Evolutionary conservation across 1,284 basidiomycete species (phyloP), one percentile per base, ranked within the genome.

Genomic region (Rhodotorula mucilaginosa): DNA sequence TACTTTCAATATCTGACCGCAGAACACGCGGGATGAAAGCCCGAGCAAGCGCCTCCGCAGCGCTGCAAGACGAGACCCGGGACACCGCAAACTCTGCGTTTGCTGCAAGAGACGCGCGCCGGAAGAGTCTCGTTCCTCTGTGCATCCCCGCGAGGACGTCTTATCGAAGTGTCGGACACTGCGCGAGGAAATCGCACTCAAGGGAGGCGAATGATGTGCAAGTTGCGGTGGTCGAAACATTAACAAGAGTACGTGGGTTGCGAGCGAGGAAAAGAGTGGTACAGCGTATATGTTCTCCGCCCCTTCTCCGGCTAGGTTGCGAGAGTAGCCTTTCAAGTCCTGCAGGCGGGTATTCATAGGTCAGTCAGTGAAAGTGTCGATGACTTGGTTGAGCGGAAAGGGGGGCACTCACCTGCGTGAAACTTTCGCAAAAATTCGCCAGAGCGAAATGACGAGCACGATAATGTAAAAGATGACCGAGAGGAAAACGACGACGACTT

Each of bases 401-500:
- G 21, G 31, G 29, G 16, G 2, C n/a, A 47, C 54, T 29, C 19
- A 64, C 63, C 44, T 54, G 19, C 44, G 26, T 2, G 52, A 57
- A 7, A 93, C 89, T 82, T 92, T 92, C 80, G 91, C 89, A 76
- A 93, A 91, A 72, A 93, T 92, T 73, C 91, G 84, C 81, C 88
- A 93, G n/a, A 93, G 84, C 70, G 88, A 89, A 78, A 93, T 92
- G 77, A 92, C 84, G 73, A 93, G 86, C 79, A 90, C 92, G 74
- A 85, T 86, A 82, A 89, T 89, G 80, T 93, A 92, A 81, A 89
- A 87, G 65, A 82, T 64, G 51, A 82, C 76, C 1, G 77, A 77
- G 26, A 82, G 58, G 44, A 82, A 67, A 29, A 79, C 70, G 54
- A 93, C 85, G 72, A 85, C 87, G 60, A 92, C 90, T 67, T 92